Conservation (phyloP, 2,329 filamentous ascomycete genomes). For the Metarhizium anisopliae region DNA sequence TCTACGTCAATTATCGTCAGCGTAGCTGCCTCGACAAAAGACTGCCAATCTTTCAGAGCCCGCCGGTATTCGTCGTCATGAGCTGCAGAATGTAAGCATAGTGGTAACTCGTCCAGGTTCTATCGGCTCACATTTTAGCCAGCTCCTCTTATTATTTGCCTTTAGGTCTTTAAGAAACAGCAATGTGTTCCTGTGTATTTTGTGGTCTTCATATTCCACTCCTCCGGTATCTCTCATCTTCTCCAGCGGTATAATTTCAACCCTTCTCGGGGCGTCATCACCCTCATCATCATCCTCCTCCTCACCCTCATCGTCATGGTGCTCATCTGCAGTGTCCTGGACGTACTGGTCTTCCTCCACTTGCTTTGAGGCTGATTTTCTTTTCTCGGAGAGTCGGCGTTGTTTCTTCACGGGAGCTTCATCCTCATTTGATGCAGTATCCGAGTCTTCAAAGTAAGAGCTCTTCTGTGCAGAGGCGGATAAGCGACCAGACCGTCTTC, state of each 20-base stretch:
- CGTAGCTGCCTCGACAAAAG: slow-evolving; percentile 65
- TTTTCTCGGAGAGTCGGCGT: slow-evolving; percentile 17
- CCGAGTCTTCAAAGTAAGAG: slow-evolving; percentile 36
- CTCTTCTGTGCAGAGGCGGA: slow-evolving; percentile 38
- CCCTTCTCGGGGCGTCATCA: slow-evolving; percentile 24
- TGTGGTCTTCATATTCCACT: slow-evolving; percentile 40
- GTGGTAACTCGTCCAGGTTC: neutral
- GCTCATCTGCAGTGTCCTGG: slow-evolving; percentile 17
- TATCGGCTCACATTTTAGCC: slow-evolving; percentile 43
- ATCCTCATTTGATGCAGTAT: slow-evolving; percentile 4
- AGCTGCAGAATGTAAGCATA: slow-evolving; percentile 35
- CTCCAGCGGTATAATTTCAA: slow-evolving; percentile 26
- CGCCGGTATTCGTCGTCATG: slow-evolving; percentile 73
- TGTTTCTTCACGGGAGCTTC: slow-evolving; percentile 17
- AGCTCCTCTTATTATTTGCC: slow-evolving; percentile 48
- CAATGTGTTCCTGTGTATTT: slow-evolving; percentile 48
- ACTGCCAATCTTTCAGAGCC: slow-evolving; percentile 71
- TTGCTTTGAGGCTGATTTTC: slow-evolving; percentile 2
- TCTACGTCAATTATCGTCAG: slow-evolving; percentile 63
- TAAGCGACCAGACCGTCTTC: slow-evolving; percentile 39
- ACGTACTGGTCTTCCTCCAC: slow-evolving; percentile 14
- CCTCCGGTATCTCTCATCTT: slow-evolving; percentile 24
- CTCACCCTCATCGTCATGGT: slow-evolving; percentile 16
- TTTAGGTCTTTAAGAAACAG: slow-evolving; percentile 50
- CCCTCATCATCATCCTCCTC: slow-evolving; percentile 16